Percentiles rank a stretch among this genome's conserved stretches.
phyloP scores from a whole-genome alignment of 2,329 filamentous ascomycete genomes.

The Amauroascus verrucosus region DNA sequence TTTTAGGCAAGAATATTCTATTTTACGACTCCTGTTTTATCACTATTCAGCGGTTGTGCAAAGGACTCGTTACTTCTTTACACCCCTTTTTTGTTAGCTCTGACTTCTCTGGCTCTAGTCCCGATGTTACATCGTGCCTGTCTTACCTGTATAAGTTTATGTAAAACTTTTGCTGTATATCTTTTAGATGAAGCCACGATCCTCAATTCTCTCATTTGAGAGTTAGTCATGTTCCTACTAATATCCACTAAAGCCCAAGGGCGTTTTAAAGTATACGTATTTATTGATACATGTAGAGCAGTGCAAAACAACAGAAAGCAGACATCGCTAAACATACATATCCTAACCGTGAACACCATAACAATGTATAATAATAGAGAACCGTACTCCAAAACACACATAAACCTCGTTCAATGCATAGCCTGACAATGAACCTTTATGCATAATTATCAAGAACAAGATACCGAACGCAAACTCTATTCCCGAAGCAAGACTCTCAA shows the following conservation, averaged over 20 bases:
- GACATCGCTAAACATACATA: no score
- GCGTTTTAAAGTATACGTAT: no score
- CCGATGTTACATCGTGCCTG: no score
- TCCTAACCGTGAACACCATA: no score
- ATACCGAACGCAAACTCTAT: neutral
- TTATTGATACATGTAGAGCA: neutral
- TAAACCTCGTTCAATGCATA: neutral
- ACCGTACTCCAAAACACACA: neutral
- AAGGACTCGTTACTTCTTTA: neutral
- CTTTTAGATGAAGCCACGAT: neutral
- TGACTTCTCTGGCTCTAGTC: no score
- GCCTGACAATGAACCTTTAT: neutral
- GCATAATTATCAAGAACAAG: conserved; percentile 11
- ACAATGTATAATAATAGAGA: neutral
- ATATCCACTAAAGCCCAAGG: neutral
- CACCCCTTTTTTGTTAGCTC: no score
- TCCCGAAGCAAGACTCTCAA: conserved; percentile 27
- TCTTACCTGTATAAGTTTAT: neutral
- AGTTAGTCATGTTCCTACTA: no score
- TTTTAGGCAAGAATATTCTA: neutral
- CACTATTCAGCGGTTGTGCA: neutral
- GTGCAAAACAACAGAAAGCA: no score
- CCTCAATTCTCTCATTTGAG: neutral
- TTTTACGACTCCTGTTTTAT: neutral
- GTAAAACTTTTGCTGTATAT: neutral